phyloP scores from a whole-genome alignment of 2,329 filamentous ascomycete species.

The Neobulgaria alba region DNA sequence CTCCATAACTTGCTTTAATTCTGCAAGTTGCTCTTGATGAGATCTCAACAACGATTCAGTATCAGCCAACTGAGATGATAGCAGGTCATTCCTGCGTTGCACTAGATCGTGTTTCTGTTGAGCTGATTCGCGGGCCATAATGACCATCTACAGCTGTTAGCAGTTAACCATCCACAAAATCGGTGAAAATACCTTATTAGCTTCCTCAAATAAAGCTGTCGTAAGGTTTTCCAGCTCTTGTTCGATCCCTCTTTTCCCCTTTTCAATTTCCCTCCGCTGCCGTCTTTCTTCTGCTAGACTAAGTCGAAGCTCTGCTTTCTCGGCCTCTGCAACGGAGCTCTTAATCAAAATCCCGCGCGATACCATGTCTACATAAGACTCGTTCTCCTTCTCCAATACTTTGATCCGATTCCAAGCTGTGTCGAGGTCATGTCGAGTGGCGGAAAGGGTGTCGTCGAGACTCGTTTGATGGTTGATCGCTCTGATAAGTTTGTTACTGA shows the following conservation, averaged over 20 bases:
- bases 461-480: conserved; percentile 94
- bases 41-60: conserved; percentile 78
- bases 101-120: conserved; percentile 73
- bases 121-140: conserved; percentile 81
- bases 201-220: conserved; percentile 91
- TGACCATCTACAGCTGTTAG: conserved; percentile 89
- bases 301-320: conserved; percentile 51
- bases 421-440: conserved; percentile 76
- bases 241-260: conserved; percentile 83
- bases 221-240: conserved; percentile 86
- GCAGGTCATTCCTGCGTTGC: conserved; percentile 78
- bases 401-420: conserved; percentile 57
- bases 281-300: conserved; percentile 57
- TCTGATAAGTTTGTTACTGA: conserved; percentile 93
- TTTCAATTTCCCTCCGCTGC: conserved; percentile 56
- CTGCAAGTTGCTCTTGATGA: conserved; percentile 84
- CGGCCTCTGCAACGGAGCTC: conserved; percentile 64
- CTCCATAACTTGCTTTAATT: conserved; percentile 90
- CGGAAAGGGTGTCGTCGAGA: conserved; percentile 79
- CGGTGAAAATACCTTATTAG: conserved; percentile 83
- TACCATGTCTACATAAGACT: conserved; percentile 62
- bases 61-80: conserved; percentile 77
- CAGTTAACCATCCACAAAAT: no score
- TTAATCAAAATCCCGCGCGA: conserved; percentile 67
- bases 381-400: conserved; percentile 51